Evolutionary conservation across 179 eudicot genomes (phyloP).

Genomic region (Pouteria campechiana): DNA sequence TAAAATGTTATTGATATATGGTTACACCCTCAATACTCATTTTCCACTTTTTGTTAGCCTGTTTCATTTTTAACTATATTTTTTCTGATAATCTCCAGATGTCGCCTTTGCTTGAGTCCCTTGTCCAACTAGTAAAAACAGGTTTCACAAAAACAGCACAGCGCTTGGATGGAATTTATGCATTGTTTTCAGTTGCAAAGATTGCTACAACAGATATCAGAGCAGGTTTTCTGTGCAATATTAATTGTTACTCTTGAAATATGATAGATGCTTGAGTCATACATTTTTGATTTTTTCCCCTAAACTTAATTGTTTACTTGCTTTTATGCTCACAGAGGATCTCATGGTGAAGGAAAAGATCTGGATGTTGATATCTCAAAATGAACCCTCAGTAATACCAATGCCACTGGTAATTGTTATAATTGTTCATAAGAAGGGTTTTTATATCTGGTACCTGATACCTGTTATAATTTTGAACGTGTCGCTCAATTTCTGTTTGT

Average conservation of each 20-base stretch:
- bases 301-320: conserved; percentile 1
- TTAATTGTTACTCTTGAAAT: background rate
- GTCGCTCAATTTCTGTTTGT: no score
- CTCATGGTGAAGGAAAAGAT: conserved; percentile 63
- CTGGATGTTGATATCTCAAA: conserved; percentile 75
- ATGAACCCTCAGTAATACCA: conserved; percentile 82
- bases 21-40: no score
- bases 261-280: background rate
- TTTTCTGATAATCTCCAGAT: conserved; percentile 27
- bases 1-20: no score
- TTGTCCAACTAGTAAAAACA: conserved; percentile 76
- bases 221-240: conserved; percentile 44
- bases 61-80: background rate
- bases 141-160: conserved; percentile 84
- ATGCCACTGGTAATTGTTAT: conserved; percentile 58
- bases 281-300: background rate
- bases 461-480: no score
- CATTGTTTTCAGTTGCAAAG: conserved; percentile 63
- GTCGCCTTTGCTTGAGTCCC: conserved; percentile 65
- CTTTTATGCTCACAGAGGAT: conserved; percentile 53
- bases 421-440: no score
- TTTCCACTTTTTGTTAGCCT: background rate
- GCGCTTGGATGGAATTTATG: conserved; percentile 88
- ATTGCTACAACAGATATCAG: conserved; percentile 81
- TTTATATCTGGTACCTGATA: no score